A percentile compares a stretch with the other conserved stretches of the same genome.
Evolutionary conservation across 257 asterid species (phyloP).

Genomic region (Nicotiana undulata): DNA sequence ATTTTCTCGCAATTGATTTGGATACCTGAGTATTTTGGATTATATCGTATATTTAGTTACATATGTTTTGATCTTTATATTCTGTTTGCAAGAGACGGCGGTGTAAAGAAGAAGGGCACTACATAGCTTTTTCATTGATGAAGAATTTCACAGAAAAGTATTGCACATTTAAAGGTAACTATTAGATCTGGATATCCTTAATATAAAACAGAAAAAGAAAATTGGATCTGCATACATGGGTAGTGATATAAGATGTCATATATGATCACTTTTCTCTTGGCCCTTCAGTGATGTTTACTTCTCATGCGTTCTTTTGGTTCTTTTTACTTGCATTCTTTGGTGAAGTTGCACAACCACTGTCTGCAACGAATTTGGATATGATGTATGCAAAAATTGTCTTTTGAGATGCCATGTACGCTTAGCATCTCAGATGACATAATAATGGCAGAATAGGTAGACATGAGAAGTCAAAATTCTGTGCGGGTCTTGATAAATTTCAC

Average conservation of each 20-base stretch:
- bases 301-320: not conserved
- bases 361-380: too few species aligned
- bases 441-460: too few species aligned
- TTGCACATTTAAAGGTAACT: constrained; percentile 46
- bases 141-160: constrained; percentile 40
- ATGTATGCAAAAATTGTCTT: not conserved
- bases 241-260: constrained; percentile 22
- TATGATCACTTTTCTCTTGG: constrained; percentile 17
- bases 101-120: constrained; percentile 52
- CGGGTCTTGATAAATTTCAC: not conserved
- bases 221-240: constrained; percentile 29
- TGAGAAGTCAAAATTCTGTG: not conserved
- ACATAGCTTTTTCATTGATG: constrained; percentile 49
- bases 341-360: too few species aligned
- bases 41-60: not conserved
- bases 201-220: not conserved
- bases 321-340: not conserved
- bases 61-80: constrained; percentile 36
- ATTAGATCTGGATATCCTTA: too few species aligned
- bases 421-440: too few species aligned
- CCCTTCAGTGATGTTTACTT: not conserved
- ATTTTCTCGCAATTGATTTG: constrained; percentile 23
- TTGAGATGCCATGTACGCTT: too few species aligned
- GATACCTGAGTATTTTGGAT: constrained; percentile 26
- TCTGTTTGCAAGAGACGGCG: constrained; percentile 76